Evolutionary conservation across 768 basidiomycete species (phyloP), one percentile per base, ranked within the genome.

Genomic region (Xerocomellus dryophilus): DNA sequence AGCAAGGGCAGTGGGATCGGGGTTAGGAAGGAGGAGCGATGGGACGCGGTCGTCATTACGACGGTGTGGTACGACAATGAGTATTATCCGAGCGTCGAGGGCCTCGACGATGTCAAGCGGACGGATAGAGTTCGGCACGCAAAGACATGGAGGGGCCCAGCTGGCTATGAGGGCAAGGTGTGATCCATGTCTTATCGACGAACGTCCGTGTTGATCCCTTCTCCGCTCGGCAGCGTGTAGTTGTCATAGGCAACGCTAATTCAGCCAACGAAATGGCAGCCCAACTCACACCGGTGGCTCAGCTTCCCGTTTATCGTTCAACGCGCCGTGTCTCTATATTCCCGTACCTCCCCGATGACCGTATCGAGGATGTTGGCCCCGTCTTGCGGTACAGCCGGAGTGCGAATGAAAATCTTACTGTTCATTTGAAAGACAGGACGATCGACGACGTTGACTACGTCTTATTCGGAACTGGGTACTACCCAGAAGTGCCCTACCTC

Each of bases 251-350:
- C 11, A 81, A 81, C 21, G 81, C 77, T 18, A 78, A 81, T 46
- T 81, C 80, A 2, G 71, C 73, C 34, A 82, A 82, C 57, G 81
- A 82, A 45, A 77, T 81, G 36, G 76, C 77, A 1, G 73, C 76
- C 2, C 78, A 80, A 34, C 68, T 81, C 0, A 72, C 71, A 0
- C 51, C 71, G 0, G 64, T 79, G 14, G 72, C 72, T 1, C 55
- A 66, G 34, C 54, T 66, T 1, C 79, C 81, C 5, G 71, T 81
- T 0, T 77, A 76, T 56, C 76, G 80, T 42, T 78, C 76, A 12
- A 72, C 75, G 23, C 77, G 80, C 2, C 72, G 76, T 0, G 66
- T 72, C 11, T 71, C 73, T 7, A 69, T 78, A 58, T 78, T 76
- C 47, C 72, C 73, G 2, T 71, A 65, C 47, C 74, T 82, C 12